Evolutionary conservation across 208 protist genomes (phyloP).

Genomic region (Wallacemonas rigidus): DNA sequence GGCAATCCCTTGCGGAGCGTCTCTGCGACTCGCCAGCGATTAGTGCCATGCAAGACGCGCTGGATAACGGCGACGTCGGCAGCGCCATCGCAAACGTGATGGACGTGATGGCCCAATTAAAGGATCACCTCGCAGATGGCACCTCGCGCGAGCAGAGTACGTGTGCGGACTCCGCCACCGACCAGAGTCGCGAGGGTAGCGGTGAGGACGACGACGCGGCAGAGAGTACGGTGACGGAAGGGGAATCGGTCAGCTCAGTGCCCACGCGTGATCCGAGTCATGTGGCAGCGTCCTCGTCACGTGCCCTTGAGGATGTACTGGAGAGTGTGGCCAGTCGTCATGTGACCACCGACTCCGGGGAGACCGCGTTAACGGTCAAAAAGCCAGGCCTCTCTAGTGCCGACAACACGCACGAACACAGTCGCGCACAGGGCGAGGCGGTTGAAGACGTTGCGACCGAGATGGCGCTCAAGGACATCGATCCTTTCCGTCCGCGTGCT

Average conservation of each 20-base stretch:
- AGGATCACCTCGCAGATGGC: neutral
- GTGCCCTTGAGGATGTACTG: slow-evolving; percentile 1
- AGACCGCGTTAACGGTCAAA: too few relatives aligned
- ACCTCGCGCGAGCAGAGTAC: neutral
- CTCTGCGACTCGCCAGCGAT: neutral
- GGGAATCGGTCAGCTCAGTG: too few relatives aligned
- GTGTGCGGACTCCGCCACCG: neutral
- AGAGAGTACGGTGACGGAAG: neutral
- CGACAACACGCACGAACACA: too few relatives aligned
- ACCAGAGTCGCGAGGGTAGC: slow-evolving; percentile 10
- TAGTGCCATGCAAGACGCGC: neutral
- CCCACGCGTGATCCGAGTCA: too few relatives aligned
- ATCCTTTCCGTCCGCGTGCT: slow-evolving; percentile 24
- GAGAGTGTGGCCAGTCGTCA: slow-evolving; percentile 6
- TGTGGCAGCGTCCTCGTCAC: neutral
- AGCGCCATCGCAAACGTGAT: slow-evolving; percentile 16
- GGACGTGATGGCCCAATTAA: slow-evolving; percentile 6
- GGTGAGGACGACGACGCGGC: neutral
- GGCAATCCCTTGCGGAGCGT: neutral
- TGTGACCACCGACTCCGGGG: neutral
- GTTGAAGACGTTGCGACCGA: neutral
- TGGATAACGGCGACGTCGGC: slow-evolving; percentile 5
- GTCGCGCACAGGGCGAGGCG: too few relatives aligned
- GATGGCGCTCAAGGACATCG: slow-evolving; percentile 34
- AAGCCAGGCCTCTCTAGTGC: too few relatives aligned